Conservation (phyloP, 2,329 filamentous ascomycete species). For the Cercospora nicotianae region DNA sequence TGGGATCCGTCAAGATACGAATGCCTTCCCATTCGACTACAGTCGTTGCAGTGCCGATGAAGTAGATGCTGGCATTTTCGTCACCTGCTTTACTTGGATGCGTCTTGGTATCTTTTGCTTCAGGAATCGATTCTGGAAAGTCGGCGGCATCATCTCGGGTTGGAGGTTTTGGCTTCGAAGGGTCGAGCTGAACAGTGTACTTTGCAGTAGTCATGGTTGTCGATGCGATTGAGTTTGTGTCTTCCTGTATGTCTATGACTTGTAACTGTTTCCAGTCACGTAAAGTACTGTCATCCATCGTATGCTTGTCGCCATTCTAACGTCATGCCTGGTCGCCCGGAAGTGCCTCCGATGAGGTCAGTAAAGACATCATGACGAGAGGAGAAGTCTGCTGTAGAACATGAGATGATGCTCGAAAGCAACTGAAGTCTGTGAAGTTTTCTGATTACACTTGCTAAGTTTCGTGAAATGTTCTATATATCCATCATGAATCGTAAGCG, state of each 20-base stretch:
- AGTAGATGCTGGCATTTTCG: slow-evolving; percentile 52
- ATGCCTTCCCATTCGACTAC: slow-evolving; percentile 56
- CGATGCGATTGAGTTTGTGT: not conserved
- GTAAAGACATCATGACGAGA: not conserved
- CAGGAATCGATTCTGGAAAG: slow-evolving; percentile 42
- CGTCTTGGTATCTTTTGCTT: slow-evolving; percentile 47
- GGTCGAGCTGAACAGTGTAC: slow-evolving; percentile 46
- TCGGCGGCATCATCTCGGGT: slow-evolving; percentile 39
- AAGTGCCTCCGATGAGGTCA: not conserved
- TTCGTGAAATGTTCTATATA: not conserved
- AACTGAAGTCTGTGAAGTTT: not conserved
- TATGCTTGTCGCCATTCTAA: slow-evolving; percentile 5
- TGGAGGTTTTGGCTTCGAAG: slow-evolving; percentile 40
- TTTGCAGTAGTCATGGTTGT: slow-evolving; percentile 30
- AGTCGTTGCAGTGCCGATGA: slow-evolving; percentile 59
- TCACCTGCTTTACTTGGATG: slow-evolving; percentile 43
- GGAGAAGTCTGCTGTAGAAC: not conserved
- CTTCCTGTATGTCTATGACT: not conserved
- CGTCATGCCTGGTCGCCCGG: slow-evolving; percentile 1
- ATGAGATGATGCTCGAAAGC: not conserved
- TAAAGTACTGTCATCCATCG: not conserved
- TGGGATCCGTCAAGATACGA: slow-evolving; percentile 59
- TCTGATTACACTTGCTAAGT: not conserved
- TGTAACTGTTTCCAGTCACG: not conserved
- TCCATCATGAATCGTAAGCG: not conserved